phyloP scores from a whole-genome alignment of 345 rosid genomes.

The Dipteronia dyeriana region DNA sequence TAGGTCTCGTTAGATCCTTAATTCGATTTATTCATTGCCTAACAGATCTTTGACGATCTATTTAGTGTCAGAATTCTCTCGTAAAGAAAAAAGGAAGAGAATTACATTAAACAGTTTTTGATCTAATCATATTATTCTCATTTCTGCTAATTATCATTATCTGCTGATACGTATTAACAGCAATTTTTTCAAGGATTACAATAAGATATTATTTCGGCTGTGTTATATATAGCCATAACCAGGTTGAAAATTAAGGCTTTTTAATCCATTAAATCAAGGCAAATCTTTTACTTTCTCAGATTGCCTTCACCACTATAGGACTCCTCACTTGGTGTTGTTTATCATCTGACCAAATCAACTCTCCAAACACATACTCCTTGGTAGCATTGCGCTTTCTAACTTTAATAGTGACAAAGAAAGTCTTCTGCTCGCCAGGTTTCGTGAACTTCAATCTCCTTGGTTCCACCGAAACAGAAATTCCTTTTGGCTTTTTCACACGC shows the following conservation, averaged over 20 bases:
- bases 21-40: no score
- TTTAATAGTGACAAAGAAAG: constrained; percentile 46
- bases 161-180: background rate
- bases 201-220: background rate
- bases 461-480: constrained; percentile 49
- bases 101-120: background rate
- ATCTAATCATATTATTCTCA: background rate
- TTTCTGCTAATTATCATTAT: background rate
- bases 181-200: background rate
- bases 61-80: no score
- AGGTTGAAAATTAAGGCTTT: background rate
- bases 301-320: constrained; percentile 60
- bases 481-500: constrained; percentile 38
- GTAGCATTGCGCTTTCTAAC: constrained; percentile 19
- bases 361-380: constrained; percentile 56
- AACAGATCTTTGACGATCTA: no score
- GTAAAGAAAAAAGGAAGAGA: background rate
- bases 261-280: background rate
- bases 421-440: constrained; percentile 59
- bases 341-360: constrained; percentile 69
- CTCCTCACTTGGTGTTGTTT: constrained; percentile 67
- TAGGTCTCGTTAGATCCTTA: no score
- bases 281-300: background rate
- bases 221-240: constrained; percentile 2
- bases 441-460: constrained; percentile 52